Evolutionary conservation across 2,329 filamentous ascomycete species (phyloP).

Genomic region (Microdochium paspali): DNA sequence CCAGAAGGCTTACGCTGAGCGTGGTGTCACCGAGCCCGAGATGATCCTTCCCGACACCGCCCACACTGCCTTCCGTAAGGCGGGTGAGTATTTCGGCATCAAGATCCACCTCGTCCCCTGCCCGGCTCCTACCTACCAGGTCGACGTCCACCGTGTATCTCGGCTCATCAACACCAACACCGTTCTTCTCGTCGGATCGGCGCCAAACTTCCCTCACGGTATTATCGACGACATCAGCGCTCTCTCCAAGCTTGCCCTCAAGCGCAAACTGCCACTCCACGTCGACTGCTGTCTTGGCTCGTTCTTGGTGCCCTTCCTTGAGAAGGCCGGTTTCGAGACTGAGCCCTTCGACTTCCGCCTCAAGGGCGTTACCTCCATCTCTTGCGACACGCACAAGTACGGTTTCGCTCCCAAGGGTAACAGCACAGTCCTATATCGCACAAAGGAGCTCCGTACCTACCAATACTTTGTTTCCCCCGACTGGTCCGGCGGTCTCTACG

Average conservation of each 20-base stretch:
- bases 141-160: conserved; percentile 66
- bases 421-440: conserved; percentile 85
- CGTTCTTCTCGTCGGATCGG: conserved; percentile 82
- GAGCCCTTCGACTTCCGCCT: conserved; percentile 88
- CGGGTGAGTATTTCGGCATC: conserved; percentile 92
- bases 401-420: conserved; percentile 98
- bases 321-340: conserved; percentile 85
- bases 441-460: conserved; percentile 65
- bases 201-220: conserved; percentile 95
- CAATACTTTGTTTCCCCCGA: conserved; percentile 96
- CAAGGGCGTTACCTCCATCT: conserved; percentile 90
- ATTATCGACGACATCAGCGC: conserved; percentile 91
- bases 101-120: conserved; percentile 83
- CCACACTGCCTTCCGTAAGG: conserved; percentile 95
- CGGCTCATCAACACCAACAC: conserved; percentile 93
- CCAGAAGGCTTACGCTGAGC: conserved; percentile 79
- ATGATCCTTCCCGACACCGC: conserved; percentile 96
- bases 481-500: conserved; percentile 95
- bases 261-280: conserved; percentile 76
- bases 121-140: conserved; percentile 77
- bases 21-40: conserved; percentile 84
- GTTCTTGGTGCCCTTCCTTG: conserved; percentile 86
- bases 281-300: conserved; percentile 97
- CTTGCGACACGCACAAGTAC: conserved; percentile 97
- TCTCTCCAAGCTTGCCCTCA: conserved; percentile 73